Evolutionary conservation across 495 filamentous ascomycete genomes (phyloP).

Genomic region (Clohesyomyces aquaticus): DNA sequence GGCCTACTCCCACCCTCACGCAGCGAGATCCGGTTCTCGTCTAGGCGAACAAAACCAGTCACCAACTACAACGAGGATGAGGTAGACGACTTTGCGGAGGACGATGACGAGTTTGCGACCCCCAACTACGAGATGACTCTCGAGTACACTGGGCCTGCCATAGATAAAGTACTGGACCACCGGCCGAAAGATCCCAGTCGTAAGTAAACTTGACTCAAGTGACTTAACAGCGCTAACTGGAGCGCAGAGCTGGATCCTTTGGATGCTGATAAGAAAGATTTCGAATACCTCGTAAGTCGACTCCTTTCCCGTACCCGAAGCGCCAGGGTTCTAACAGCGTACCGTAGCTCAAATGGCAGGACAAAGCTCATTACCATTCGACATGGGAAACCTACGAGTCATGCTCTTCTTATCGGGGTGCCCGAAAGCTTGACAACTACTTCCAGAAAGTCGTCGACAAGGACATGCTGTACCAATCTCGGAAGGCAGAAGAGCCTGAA

Average conservation of each 20-base stretch:
- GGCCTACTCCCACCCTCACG: constrained; percentile 61
- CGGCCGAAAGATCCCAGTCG: constrained; percentile 70
- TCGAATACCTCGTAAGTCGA: constrained; percentile 72
- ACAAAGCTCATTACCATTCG: constrained; percentile 89
- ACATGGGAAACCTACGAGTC: constrained; percentile 85
- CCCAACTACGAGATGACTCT: constrained; percentile 41
- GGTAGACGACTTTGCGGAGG: constrained; percentile 50
- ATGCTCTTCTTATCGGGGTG: constrained; percentile 70
- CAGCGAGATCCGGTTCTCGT: constrained; percentile 86
- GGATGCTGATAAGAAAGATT: constrained; percentile 68
- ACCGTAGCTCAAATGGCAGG: constrained; percentile 88
- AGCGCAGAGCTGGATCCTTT: constrained; percentile 29
- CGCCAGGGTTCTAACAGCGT: constrained; percentile 16
- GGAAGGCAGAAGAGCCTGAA: constrained; percentile 65
- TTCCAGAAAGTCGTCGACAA: constrained; percentile 65
- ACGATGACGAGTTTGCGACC: constrained; percentile 53
- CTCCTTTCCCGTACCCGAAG: background rate
- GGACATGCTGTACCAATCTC: constrained; percentile 18
- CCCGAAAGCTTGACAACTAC: constrained; percentile 90
- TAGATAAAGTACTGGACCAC: constrained; percentile 89
- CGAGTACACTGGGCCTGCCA: constrained; percentile 74
- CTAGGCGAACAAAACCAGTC: constrained; percentile 79
- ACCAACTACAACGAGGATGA: constrained; percentile 87
- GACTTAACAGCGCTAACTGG: constrained; percentile 3
- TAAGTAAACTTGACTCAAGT: constrained; percentile 36